A percentile compares a stretch with the other conserved stretches of the same genome.
These are phyloP conservation scores for Penicillium flavigenum DNA, from an alignment of 495 filamentous ascomycete genomes.

Conservation along the genomic window DNA sequence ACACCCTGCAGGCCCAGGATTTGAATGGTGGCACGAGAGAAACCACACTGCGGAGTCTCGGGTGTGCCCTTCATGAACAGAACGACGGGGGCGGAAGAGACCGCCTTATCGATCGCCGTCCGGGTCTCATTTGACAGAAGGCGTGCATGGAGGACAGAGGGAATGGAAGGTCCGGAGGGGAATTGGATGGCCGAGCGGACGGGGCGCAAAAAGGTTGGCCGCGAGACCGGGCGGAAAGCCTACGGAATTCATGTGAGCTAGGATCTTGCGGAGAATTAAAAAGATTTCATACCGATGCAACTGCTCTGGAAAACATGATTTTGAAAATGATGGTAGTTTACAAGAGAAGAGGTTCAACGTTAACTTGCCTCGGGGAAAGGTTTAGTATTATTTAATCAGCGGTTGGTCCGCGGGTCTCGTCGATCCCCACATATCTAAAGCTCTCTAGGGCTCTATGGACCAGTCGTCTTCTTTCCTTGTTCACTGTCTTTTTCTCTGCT, in stretches of 20 bases:
- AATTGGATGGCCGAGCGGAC: conserved; percentile 30
- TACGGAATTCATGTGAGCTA: conserved; percentile 17
- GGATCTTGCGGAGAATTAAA: not conserved
- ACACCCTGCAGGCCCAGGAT: conserved; percentile 93
- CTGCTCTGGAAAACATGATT: conserved; percentile 42
- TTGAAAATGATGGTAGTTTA: not conserved
- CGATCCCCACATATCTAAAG: conserved; percentile 13
- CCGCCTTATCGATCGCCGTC: conserved; percentile 82
- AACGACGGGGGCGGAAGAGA: conserved; percentile 82
- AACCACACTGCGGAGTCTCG: conserved; percentile 96
- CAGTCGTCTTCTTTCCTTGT: not conserved
- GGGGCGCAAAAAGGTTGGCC: conserved; percentile 29
- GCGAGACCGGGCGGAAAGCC: conserved; percentile 41
- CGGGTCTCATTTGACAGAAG: conserved; percentile 74
- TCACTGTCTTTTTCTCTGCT: not conserved
- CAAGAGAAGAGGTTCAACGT: not conserved
- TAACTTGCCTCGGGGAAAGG: conserved; percentile 11
- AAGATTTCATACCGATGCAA: conserved; percentile 25
- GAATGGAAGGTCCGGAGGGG: conserved; percentile 19
- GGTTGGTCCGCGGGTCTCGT: conserved; percentile 5
- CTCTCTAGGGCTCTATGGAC: not conserved
- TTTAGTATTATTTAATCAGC: conserved; percentile 16
- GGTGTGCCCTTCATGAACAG: conserved; percentile 99
- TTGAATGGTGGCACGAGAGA: conserved; percentile 92
- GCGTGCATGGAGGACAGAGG: conserved; percentile 49